Evolutionary conservation across 2,329 filamentous ascomycete genomes (phyloP).

Genomic region (Helicocarpus griseus): DNA sequence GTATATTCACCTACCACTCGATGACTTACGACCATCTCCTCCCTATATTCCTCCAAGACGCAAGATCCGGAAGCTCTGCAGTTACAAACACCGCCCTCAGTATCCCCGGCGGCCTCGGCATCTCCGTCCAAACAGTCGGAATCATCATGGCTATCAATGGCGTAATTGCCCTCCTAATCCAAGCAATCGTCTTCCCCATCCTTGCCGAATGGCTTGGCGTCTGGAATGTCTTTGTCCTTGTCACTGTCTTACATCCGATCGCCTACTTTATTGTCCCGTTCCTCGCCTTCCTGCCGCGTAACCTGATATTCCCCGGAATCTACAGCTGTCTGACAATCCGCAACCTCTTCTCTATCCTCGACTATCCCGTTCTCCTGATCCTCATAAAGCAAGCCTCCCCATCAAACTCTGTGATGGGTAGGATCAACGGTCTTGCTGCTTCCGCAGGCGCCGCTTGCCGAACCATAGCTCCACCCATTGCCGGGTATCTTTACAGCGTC

Average conservation of each 20-base stretch:
- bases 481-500: conserved; percentile 56
- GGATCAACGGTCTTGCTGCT: conserved; percentile 63
- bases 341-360: conserved; percentile 59
- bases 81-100: conserved; percentile 39
- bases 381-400: conserved; percentile 64
- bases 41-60: conserved; percentile 85
- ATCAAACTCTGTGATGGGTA: conserved; percentile 52
- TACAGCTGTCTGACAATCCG: conserved; percentile 57
- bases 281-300: conserved; percentile 48
- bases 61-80: conserved; percentile 26
- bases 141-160: conserved; percentile 61
- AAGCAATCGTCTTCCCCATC: conserved; percentile 60
- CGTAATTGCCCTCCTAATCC: conserved; percentile 61
- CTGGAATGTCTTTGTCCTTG: conserved; percentile 56
- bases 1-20: conserved; percentile 87
- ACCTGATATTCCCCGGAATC: conserved; percentile 50
- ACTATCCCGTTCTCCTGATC: conserved; percentile 59
- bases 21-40: conserved; percentile 92
- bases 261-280: conserved; percentile 62
- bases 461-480: conserved; percentile 59
- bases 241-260: conserved; percentile 56
- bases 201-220: conserved; percentile 56
- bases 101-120: conserved; percentile 55
- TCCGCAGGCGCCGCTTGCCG: conserved; percentile 61
- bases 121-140: conserved; percentile 57